phyloP scores from a whole-genome alignment of 495 filamentous ascomycete genomes.

The Penicillium cosmopolitanum region DNA sequence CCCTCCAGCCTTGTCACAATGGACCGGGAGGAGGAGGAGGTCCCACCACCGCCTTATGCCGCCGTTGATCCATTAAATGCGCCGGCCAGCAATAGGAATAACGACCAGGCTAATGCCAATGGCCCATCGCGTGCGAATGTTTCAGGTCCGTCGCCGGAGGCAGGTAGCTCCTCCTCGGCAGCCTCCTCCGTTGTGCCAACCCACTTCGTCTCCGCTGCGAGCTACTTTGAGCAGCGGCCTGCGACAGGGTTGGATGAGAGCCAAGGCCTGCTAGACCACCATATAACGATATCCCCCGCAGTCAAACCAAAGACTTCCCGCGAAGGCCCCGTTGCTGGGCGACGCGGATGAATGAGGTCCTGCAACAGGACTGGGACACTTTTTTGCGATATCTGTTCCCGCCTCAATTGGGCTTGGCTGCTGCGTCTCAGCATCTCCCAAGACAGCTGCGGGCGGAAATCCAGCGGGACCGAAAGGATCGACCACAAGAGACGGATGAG shows the following conservation, averaged over 20 bases:
- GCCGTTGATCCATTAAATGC: constrained; percentile 44
- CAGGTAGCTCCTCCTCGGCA: constrained; percentile 23
- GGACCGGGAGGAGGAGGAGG: constrained; percentile 49
- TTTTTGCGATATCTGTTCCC: constrained; percentile 55
- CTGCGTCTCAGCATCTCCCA: constrained; percentile 42
- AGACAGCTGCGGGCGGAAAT: constrained; percentile 47
- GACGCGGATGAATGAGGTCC: constrained; percentile 40
- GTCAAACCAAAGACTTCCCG: constrained; percentile 50
- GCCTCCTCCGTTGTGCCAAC: constrained; percentile 26
- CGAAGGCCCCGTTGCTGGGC: constrained; percentile 50
- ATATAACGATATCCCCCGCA: constrained; percentile 49
- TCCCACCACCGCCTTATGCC: constrained; percentile 51
- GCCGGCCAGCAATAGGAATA: constrained; percentile 29
- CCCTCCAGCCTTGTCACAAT: constrained; percentile 22
- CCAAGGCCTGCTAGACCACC: constrained; percentile 38
- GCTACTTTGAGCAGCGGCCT: constrained; percentile 50
- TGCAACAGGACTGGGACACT: constrained; percentile 55
- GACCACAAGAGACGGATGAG: constrained; percentile 47
- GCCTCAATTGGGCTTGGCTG: constrained; percentile 43
- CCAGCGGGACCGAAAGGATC: constrained; percentile 47
- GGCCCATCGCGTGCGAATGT: constrained; percentile 27
- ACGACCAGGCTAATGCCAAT: constrained; percentile 15
- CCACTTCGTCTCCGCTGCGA: constrained; percentile 46
- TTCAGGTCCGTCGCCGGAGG: constrained; percentile 16
- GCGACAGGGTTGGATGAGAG: constrained; percentile 30